A percentile compares a stretch with the other conserved stretches of the same genome.
These are phyloP conservation scores for Hypoxylon sp. DNA, from an alignment of 2,329 filamentous ascomycete species.

Conservation along the genomic window DNA sequence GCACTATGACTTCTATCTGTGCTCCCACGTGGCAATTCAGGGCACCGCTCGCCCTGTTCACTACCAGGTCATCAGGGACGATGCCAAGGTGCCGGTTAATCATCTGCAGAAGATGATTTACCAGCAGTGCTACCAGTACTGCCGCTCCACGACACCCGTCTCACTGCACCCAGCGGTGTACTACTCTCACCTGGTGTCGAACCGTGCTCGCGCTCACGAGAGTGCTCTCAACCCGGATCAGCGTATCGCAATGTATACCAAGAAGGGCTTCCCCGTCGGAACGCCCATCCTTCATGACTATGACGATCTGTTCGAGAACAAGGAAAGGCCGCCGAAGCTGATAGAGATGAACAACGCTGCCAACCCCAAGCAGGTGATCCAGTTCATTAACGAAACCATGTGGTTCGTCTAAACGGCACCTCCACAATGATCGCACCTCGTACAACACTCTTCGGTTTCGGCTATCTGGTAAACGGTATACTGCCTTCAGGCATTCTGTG, in stretches of 20 bases:
- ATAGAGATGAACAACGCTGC: constrained; percentile 40
- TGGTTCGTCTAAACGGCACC: constrained; percentile 52
- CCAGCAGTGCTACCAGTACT: constrained; percentile 93
- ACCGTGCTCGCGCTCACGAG: constrained; percentile 80
- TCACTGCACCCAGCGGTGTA: constrained; percentile 91
- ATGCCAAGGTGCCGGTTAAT: constrained; percentile 71
- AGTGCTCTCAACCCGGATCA: constrained; percentile 52
- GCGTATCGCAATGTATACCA: constrained; percentile 53
- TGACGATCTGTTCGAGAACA: neutral
- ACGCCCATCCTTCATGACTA: constrained; percentile 33
- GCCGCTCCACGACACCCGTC: constrained; percentile 89
- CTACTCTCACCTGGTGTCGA: constrained; percentile 90
- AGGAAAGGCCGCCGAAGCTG: constrained; percentile 39
- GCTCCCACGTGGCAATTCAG: constrained; percentile 78
- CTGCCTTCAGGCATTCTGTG: neutral
- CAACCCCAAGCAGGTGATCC: constrained; percentile 21
- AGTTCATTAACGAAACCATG: constrained; percentile 51
- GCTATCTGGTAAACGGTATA: constrained; percentile 32
- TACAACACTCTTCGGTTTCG: constrained; percentile 25
- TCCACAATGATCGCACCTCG: neutral
- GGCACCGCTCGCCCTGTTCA: constrained; percentile 92
- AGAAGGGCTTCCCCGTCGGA: constrained; percentile 48
- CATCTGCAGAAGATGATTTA: constrained; percentile 89
- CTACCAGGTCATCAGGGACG: constrained; percentile 89
- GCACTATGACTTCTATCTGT: constrained; percentile 84